Evolutionary conservation across 495 filamentous ascomycete genomes (phyloP), one percentile per base, ranked within the genome.

Genomic region (Rhypophila decipiens): DNA sequence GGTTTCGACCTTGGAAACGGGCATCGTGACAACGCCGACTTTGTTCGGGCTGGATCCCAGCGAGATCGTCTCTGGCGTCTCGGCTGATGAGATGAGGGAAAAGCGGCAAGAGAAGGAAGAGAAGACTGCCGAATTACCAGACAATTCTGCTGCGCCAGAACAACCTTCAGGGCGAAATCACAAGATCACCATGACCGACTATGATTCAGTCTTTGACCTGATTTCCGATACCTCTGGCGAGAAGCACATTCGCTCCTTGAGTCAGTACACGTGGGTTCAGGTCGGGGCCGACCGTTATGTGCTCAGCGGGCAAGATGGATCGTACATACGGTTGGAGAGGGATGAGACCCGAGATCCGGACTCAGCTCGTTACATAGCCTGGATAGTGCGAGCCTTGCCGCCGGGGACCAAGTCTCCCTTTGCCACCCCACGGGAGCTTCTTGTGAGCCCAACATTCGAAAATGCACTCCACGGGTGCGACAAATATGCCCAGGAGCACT

Each of bases 41-140:
- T 70, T 99, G 8, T 96, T 99, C 53, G 93, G 93, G 1, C 76
- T 99, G 3, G 88, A 97, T 63, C 91, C 93, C 0, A 72, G 76
- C n/a, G 83, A 90, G 57, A 43, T 96, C 3, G 67, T 97, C 0
- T 66, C 83, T n/a, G 71, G 79, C 8, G 72, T 74, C 0, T 77
- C 72, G 23, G 69, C 75, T 18, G 63, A 78, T 12, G 70, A 79
- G 2, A 70, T 95, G 68, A 71, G 67, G 51, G 52, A 70, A 5
- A 52, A 79, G 19, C 70, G 75, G 17, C 70, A 77, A 10, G 55
- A 62, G 13, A 72, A 70, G 49, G 62, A 65, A 20, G 59, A 55
- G 2, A 69, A 77, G 49, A n/a, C n/a, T n/a, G 49, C 58, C 20
- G 46, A 44, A 18, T 52, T 56, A 29, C 53, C 69, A 21, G 24